Conservation (phyloP, 495 filamentous ascomycete species). For the Talaromyces wortmannii region DNA sequence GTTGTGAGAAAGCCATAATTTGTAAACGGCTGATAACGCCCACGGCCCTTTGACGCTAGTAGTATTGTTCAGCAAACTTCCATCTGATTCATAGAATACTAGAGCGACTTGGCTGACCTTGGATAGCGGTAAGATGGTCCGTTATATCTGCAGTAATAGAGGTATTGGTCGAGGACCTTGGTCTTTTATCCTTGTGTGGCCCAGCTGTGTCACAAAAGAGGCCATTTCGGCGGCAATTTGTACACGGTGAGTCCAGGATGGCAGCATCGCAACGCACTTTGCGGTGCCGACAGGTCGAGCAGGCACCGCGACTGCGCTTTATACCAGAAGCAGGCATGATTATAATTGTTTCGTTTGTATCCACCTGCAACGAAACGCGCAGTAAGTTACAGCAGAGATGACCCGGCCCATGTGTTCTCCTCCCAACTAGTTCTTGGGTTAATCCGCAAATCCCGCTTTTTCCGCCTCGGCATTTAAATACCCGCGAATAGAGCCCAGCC, state of each 20-base stretch:
- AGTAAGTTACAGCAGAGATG: no score
- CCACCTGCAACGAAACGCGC: no score
- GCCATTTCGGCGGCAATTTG: conserved; percentile 39
- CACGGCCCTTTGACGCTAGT: background rate
- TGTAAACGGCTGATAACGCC: background rate
- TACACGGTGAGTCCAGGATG: conserved; percentile 37
- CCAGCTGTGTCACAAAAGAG: background rate
- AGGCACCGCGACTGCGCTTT: conserved; percentile 14
- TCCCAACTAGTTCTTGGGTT: no score
- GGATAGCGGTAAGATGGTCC: background rate
- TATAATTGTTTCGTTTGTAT: no score
- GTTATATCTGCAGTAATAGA: background rate
- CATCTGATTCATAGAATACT: background rate
- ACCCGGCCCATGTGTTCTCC: no score
- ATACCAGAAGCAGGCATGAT: background rate
- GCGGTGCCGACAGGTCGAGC: conserved; percentile 37
- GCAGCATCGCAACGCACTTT: conserved; percentile 46
- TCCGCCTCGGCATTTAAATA: no score
- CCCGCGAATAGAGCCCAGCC: no score
- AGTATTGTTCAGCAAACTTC: background rate
- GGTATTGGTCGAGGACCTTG: background rate
- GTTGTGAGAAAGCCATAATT: background rate
- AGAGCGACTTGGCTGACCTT: background rate
- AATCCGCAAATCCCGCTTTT: no score
- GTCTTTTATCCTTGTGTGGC: background rate